These are phyloP conservation scores for Agaricus bisporus DNA, from an alignment of 768 basidiomycete species.

Conservation along the genomic window DNA sequence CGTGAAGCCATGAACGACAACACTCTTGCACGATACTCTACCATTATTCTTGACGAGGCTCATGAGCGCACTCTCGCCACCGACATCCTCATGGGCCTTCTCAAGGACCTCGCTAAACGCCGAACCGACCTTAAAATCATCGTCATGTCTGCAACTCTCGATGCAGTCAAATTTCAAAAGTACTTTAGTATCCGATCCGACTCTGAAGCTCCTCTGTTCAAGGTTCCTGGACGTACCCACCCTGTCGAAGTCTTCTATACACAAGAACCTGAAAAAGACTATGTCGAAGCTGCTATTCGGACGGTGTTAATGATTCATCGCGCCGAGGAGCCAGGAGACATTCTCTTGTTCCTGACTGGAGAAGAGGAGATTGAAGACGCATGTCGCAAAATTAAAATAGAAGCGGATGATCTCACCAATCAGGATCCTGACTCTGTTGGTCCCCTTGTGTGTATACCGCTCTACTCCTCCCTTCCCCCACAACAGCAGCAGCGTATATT, in stretches of 20 bases:
- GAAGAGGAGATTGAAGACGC: slow-evolving; percentile 98
- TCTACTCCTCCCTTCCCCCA: slow-evolving; percentile 93
- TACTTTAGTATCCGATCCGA: slow-evolving; percentile 65
- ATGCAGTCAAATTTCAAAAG: slow-evolving; percentile 93
- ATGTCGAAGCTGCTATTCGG: slow-evolving; percentile 94
- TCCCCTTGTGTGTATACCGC: slow-evolving; percentile 83
- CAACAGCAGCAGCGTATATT: slow-evolving; percentile 96
- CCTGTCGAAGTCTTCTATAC: slow-evolving; percentile 96
- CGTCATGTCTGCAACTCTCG: slow-evolving; percentile 97
- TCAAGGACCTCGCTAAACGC: slow-evolving; percentile 77
- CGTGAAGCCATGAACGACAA: slow-evolving; percentile 98
- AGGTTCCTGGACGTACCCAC: slow-evolving; percentile 89
- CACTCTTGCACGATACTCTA: slow-evolving; percentile 82
- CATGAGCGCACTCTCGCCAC: slow-evolving; percentile 98
- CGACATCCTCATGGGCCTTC: slow-evolving; percentile 96
- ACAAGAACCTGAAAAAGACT: slow-evolving; percentile 89
- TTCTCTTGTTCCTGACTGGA: slow-evolving; percentile 93
- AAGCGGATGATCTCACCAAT: slow-evolving; percentile 78
- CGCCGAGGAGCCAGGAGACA: slow-evolving; percentile 88
- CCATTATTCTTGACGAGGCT: slow-evolving; percentile 97
- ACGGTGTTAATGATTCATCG: slow-evolving; percentile 97
- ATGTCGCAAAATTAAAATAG: slow-evolving; percentile 86
- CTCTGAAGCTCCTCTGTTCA: slow-evolving; percentile 69
- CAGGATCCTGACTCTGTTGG: slow-evolving; percentile 73
- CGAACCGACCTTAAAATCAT: slow-evolving; percentile 93